phyloP scores from a whole-genome alignment of 345 rosid genomes.

The Eucalyptus victrix region DNA sequence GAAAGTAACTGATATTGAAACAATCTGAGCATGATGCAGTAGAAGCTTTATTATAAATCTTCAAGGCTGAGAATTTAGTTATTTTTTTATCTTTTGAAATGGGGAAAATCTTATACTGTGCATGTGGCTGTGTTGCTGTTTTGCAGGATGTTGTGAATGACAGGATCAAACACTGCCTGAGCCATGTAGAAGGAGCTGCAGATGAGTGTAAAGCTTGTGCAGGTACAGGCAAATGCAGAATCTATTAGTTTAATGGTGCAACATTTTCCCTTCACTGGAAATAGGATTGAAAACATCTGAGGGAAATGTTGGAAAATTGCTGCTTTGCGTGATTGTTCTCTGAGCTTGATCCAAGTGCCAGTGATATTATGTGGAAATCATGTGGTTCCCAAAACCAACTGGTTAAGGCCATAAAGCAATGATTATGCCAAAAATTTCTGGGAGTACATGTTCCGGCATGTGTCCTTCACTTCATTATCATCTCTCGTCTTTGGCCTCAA shows the following conservation, averaged over 20 bases:
- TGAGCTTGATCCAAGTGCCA: background rate
- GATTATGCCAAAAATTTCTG: background rate
- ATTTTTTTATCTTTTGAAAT: background rate
- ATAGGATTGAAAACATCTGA: background rate
- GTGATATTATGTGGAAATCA: background rate
- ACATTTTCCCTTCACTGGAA: background rate
- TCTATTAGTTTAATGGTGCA: constrained; percentile 11
- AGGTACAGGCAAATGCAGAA: constrained; percentile 81
- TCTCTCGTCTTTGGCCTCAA: background rate
- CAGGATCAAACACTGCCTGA: constrained; percentile 67
- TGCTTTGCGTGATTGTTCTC: background rate
- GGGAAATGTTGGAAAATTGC: background rate
- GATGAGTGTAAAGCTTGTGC: constrained; percentile 70
- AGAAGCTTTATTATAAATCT: background rate
- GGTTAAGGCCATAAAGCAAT: background rate
- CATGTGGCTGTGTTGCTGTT: background rate
- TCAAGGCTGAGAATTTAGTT: background rate
- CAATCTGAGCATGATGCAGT: background rate
- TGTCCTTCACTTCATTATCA: background rate
- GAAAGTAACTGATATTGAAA: background rate
- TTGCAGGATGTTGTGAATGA: constrained; percentile 73
- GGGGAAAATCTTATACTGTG: background rate
- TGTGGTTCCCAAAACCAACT: background rate
- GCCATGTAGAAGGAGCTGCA: constrained; percentile 65
- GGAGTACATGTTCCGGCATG: background rate